These are phyloP conservation scores for Paramecium primaurelia DNA, from an alignment of 73 alveolate genomes.

Conservation along the genomic window DNA sequence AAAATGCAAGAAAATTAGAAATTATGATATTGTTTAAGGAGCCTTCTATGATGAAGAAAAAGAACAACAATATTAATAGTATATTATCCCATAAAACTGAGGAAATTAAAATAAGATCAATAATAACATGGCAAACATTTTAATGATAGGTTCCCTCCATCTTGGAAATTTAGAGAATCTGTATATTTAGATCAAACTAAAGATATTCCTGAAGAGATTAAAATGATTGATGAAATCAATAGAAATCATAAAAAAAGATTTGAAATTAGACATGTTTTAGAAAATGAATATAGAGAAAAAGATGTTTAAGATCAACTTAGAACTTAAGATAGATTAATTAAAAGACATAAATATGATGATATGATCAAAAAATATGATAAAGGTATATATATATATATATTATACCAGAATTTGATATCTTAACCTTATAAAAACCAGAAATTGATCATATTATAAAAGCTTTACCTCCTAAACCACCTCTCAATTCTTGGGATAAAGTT, in stretches of 20 bases:
- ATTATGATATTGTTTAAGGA: background rate
- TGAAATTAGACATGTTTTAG: constrained; percentile 25
- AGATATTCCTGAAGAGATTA: constrained; percentile 13
- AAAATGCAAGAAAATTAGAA: background rate
- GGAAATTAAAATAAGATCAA: constrained; percentile 7
- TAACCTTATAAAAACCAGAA: constrained; percentile 14
- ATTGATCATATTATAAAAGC: constrained; percentile 30
- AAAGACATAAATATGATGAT: constrained; percentile 38
- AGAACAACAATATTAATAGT: constrained; percentile 9
- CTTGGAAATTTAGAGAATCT: constrained; percentile 36
- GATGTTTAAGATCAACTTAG: background rate
- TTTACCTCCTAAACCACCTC: constrained; percentile 32
- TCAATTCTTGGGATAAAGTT: constrained; percentile 36
- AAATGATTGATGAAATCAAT: constrained; percentile 39
- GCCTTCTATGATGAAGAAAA: background rate
- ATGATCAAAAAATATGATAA: constrained; percentile 10
- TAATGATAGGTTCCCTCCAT: constrained; percentile 38
- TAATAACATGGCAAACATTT: constrained; percentile 22
- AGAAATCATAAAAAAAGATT: constrained; percentile 25
- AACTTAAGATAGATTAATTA: background rate
- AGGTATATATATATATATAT: background rate
- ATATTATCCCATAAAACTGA: background rate
- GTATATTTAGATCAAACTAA: constrained; percentile 40
- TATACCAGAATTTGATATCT: background rate
- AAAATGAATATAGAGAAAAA: background rate